Conservation (phyloP, 2,329 filamentous ascomycete genomes). For the Thielaviopsis cerberus region DNA sequence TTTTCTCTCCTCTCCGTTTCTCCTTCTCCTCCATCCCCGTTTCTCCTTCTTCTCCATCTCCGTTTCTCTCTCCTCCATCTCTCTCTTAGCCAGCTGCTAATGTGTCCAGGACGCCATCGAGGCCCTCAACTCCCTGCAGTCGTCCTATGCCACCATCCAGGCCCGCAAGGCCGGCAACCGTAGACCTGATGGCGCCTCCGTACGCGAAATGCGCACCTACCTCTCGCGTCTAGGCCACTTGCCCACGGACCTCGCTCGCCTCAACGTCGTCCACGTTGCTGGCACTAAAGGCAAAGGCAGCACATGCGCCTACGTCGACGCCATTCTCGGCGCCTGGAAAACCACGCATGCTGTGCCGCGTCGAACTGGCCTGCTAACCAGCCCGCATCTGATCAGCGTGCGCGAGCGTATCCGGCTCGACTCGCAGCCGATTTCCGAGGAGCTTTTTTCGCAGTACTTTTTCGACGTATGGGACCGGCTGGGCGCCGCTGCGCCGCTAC, state of each 20-base stretch:
- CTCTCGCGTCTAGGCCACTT: slow-evolving; percentile 61
- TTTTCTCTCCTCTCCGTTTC: background rate
- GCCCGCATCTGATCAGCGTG: slow-evolving; percentile 48
- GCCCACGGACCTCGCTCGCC: slow-evolving; percentile 33
- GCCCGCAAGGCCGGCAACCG: slow-evolving; percentile 57
- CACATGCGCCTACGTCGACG: slow-evolving; percentile 49
- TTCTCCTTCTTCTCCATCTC: background rate
- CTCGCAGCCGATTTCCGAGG: slow-evolving; percentile 36
- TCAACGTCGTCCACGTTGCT: slow-evolving; percentile 52
- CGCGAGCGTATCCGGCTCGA: slow-evolving; percentile 49
- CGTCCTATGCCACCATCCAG: slow-evolving; percentile 65
- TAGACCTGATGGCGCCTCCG: slow-evolving; percentile 47
- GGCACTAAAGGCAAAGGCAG: slow-evolving; percentile 65
- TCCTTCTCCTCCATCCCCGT: too few species aligned
- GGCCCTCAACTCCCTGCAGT: slow-evolving; percentile 77
- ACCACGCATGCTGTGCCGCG: slow-evolving; percentile 18
- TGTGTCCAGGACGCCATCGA: slow-evolving; percentile 61
- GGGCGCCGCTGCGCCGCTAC: slow-evolving; percentile 19
- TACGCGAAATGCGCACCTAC: slow-evolving; percentile 66
- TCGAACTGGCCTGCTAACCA: slow-evolving; percentile 47
- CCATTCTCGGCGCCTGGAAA: slow-evolving; percentile 38
- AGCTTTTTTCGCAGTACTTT: slow-evolving; percentile 44
- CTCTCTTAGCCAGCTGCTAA: background rate
- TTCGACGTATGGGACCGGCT: slow-evolving; percentile 48
- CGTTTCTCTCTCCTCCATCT: background rate